Percentiles rank a stretch among this genome's conserved stretches.
These are phyloP conservation scores for Laetiporus sulphureus DNA, from an alignment of 1,284 basidiomycete species.

Conservation along the genomic window DNA sequence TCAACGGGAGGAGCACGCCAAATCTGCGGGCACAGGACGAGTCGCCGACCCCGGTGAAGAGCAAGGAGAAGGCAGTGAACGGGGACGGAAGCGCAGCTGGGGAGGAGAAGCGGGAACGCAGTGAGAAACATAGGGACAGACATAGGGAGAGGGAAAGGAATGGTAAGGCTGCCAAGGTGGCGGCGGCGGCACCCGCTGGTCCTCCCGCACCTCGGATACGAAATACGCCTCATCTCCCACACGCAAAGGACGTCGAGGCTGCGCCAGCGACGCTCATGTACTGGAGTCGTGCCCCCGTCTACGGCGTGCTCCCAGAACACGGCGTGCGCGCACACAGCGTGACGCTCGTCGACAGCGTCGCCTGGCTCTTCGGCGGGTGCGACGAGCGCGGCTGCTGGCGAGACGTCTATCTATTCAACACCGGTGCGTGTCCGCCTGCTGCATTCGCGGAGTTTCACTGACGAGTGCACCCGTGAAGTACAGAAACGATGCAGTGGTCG, in stretches of 20 bases:
- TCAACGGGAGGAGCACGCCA: constrained; percentile 8
- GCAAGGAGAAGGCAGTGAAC: constrained; percentile 10
- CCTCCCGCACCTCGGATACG: constrained; percentile 14
- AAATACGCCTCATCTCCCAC: constrained; percentile 42
- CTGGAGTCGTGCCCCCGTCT: constrained; percentile 80
- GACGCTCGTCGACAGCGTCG: constrained; percentile 74
- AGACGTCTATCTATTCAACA: constrained; percentile 84
- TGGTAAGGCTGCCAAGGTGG: constrained; percentile 9
- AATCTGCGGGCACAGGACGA: constrained; percentile 11
- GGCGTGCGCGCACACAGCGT: constrained; percentile 81
- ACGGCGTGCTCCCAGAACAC: constrained; percentile 68
- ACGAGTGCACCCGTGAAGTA: neutral
- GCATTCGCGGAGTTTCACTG: neutral
- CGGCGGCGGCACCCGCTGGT: constrained; percentile 1
- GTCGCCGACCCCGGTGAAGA: constrained; percentile 17
- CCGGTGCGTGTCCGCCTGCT: constrained; percentile 42
- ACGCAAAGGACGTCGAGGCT: constrained; percentile 46
- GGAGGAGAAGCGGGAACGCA: constrained; percentile 10
- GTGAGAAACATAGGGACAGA: constrained; percentile 10
- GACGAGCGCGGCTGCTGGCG: constrained; percentile 74
- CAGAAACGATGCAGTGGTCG: constrained; percentile 89
- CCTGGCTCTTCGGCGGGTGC: constrained; percentile 88
- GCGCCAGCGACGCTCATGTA: constrained; percentile 69
- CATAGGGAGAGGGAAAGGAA: constrained; percentile 13
- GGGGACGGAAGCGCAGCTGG: constrained; percentile 6